Evolutionary conservation across 1,284 basidiomycete genomes (phyloP).

Genomic region (Cryptococcus jaspeensis): DNA sequence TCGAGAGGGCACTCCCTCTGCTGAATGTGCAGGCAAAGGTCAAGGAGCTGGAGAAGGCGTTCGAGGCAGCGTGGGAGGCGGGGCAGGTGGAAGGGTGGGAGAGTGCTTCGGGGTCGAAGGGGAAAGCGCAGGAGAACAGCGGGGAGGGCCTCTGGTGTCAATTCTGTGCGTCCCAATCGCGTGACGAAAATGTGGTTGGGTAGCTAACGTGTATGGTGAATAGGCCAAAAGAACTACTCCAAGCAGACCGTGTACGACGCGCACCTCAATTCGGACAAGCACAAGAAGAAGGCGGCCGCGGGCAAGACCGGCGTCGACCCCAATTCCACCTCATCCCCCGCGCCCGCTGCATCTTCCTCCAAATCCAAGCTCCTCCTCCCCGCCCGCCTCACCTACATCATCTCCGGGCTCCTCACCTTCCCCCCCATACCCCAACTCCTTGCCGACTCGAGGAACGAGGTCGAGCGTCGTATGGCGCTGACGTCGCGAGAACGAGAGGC

Average conservation of each 20-base stretch:
- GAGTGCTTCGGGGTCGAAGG: conserved; percentile 45
- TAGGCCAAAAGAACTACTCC: conserved; percentile 88
- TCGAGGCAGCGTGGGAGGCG: conserved; percentile 76
- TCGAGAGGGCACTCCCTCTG: conserved; percentile 82
- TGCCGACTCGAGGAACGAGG: conserved; percentile 85
- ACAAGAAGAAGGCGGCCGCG: conserved; percentile 72
- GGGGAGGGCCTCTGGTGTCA: conserved; percentile 86
- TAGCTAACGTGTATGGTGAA: conserved; percentile 2
- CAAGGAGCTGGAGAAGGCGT: conserved; percentile 64
- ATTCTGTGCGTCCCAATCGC: conserved; percentile 66
- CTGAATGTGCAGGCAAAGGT: conserved; percentile 74
- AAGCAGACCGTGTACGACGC: conserved; percentile 98
- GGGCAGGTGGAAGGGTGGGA: conserved; percentile 77
- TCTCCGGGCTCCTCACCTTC: conserved; percentile 63
- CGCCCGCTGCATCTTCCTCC: conserved; percentile 32
- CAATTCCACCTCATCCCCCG: conserved; percentile 24
- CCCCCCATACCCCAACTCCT: conserved; percentile 67
- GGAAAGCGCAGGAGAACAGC: conserved; percentile 31
- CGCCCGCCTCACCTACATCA: conserved; percentile 71
- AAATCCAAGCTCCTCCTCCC: conserved; percentile 65
- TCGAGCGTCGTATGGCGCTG: conserved; percentile 91
- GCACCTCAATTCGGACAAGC: conserved; percentile 91
- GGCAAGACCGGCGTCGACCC: conserved; percentile 47
- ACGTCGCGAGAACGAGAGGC: conserved; percentile 95
- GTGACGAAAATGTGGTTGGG: not conserved